Conservation (phyloP, 1,284 basidiomycete genomes). For the Vanrija sp. region DNA sequence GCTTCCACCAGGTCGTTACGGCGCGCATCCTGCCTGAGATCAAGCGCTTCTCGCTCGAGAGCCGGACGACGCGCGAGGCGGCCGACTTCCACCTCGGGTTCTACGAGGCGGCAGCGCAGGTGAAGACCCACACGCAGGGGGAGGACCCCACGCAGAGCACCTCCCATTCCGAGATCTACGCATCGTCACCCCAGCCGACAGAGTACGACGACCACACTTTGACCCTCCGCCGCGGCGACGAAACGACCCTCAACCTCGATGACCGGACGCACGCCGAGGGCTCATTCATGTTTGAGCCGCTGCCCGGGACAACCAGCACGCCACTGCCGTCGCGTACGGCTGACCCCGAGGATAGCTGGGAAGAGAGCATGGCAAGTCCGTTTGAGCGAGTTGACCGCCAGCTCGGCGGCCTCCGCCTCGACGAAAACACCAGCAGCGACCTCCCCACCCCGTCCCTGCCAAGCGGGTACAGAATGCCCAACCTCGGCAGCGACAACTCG, state of each 20-base stretch:
- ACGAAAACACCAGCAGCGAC: conserved; percentile 42
- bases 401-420: conserved; percentile 48
- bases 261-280: conserved; percentile 14
- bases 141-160: background rate
- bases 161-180: background rate
- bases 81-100: conserved; percentile 97
- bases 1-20: conserved; percentile 80
- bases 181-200: conserved; percentile 1
- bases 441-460: conserved; percentile 39
- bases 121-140: conserved; percentile 6
- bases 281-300: conserved; percentile 34
- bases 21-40: conserved; percentile 77
- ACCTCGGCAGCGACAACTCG: conserved; percentile 1
- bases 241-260: conserved; percentile 6
- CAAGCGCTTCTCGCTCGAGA: conserved; percentile 79
- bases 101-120: conserved; percentile 58
- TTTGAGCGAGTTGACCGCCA: conserved; percentile 67
- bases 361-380: conserved; percentile 67
- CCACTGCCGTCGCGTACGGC: conserved; percentile 31
- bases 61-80: conserved; percentile 80
- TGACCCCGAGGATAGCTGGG: conserved; percentile 55
- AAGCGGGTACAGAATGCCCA: conserved; percentile 31
- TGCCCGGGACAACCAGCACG: conserved; percentile 32
- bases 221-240: conserved; percentile 22
- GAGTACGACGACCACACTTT: conserved; percentile 36